Percentiles rank a stretch among this genome's conserved stretches.
Conservation (phyloP, 805 yeast species). For the Lachancea waltii region DNA sequence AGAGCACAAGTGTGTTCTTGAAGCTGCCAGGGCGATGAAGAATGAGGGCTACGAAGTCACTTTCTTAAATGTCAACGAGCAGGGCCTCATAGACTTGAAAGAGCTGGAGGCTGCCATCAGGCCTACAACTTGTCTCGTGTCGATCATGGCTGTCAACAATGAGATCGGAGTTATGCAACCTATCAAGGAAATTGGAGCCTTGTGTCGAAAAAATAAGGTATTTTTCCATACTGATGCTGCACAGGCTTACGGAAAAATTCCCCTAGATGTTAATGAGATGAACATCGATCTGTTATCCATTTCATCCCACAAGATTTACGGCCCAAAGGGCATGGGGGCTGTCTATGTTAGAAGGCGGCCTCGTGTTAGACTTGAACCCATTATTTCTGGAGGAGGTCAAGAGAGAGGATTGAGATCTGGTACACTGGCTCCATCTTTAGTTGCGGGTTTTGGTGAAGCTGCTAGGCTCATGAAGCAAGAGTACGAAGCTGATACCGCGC, state of each 20-base stretch:
- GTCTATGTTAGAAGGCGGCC: slow-evolving; percentile 95
- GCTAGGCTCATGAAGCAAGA: slow-evolving; percentile 76
- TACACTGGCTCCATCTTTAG: slow-evolving; percentile 93
- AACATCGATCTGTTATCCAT: slow-evolving; percentile 91
- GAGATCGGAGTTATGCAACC: slow-evolving; percentile 98
- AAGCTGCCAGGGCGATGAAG: slow-evolving; percentile 88
- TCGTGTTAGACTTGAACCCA: slow-evolving; percentile 91
- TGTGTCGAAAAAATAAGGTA: slow-evolving; percentile 81
- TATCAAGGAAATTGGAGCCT: slow-evolving; percentile 80
- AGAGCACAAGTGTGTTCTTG: slow-evolving; percentile 98
- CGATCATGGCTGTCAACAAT: slow-evolving; percentile 95
- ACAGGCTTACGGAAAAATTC: slow-evolving; percentile 93
- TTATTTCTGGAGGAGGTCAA: slow-evolving; percentile 97
- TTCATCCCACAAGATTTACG: slow-evolving; percentile 94
- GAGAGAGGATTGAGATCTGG: slow-evolving; percentile 98
- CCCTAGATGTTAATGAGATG: slow-evolving; percentile 85
- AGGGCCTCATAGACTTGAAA: slow-evolving; percentile 75
- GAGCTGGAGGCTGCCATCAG: slow-evolving; percentile 77
- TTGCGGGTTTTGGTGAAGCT: slow-evolving; percentile 96
- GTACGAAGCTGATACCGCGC: slow-evolving; percentile 61
- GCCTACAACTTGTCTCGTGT: slow-evolving; percentile 84
- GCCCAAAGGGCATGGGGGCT: slow-evolving; percentile 98
- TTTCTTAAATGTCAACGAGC: slow-evolving; percentile 72
- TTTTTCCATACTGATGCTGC: slow-evolving; percentile 98
- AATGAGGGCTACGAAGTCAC: slow-evolving; percentile 97